Evolutionary conservation across 495 filamentous ascomycete genomes (phyloP).

Genomic region (Staphylotrichum tortipilum): DNA sequence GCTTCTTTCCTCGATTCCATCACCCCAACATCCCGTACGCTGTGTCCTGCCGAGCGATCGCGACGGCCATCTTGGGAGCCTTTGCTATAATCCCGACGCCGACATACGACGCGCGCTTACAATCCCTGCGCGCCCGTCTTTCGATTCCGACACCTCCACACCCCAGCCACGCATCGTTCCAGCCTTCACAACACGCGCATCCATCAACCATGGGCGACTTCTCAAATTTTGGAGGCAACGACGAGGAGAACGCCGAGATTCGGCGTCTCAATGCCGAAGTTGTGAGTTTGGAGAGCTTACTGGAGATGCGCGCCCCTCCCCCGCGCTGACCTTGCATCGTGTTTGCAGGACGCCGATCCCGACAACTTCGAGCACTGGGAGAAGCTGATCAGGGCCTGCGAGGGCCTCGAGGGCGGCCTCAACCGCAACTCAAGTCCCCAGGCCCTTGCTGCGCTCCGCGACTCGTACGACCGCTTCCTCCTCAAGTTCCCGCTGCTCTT

Average conservation of each 20-base stretch:
- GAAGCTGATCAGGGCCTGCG: slow-evolving; percentile 73
- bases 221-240: slow-evolving; percentile 60
- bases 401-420: slow-evolving; percentile 82
- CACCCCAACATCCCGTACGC: too few species aligned
- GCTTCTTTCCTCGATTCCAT: slow-evolving; percentile 6
- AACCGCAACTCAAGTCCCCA: slow-evolving; percentile 95
- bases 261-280: slow-evolving; percentile 69
- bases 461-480: slow-evolving; percentile 85
- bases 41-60: background rate
- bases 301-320: background rate
- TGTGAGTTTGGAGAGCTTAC: slow-evolving; percentile 42
- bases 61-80: background rate
- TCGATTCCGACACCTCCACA: too few species aligned
- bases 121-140: too few species aligned
- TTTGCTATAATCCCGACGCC: too few species aligned
- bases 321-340: slow-evolving; percentile 5
- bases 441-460: slow-evolving; percentile 74
- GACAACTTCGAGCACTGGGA: slow-evolving; percentile 97
- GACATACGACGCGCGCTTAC: too few species aligned
- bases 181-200: background rate
- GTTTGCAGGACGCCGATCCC: slow-evolving; percentile 55
- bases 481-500: slow-evolving; percentile 94
- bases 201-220: slow-evolving; percentile 36
- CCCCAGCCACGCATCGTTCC: background rate
- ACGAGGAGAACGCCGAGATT: slow-evolving; percentile 80